Evolutionary conservation across 2,329 filamentous ascomycete species (phyloP).

Genomic region (Sarocladium brachiariae): DNA sequence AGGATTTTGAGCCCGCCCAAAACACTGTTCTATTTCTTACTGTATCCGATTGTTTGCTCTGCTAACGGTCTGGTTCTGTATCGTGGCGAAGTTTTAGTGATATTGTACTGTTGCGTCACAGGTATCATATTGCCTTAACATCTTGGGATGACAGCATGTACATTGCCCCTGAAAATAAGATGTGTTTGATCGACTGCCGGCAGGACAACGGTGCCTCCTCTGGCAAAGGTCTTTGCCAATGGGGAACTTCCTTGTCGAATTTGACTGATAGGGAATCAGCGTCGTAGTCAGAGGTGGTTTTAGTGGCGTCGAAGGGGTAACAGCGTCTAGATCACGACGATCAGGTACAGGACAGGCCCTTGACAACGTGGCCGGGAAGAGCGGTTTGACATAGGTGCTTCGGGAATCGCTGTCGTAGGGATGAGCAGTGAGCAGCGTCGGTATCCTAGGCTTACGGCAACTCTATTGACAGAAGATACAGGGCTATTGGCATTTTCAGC

Average conservation of each 20-base stretch:
- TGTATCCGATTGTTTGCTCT: too few species aligned
- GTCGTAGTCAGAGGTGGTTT: conserved; percentile 20
- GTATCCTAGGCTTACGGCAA: conserved; percentile 21
- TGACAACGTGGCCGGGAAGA: conserved; percentile 14
- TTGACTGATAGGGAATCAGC: conserved; percentile 20
- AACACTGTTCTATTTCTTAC: too few species aligned
- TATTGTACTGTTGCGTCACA: too few species aligned
- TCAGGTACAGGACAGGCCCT: conserved; percentile 17
- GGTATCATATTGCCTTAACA: too few species aligned
- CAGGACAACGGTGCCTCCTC: conserved; percentile 24
- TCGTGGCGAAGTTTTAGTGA: too few species aligned
- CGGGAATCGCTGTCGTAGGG: conserved; percentile 21
- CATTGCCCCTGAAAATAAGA: conserved; percentile 14
- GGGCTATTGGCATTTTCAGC: conserved; percentile 20
- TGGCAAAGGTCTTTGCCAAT: conserved; percentile 15
- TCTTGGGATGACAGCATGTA: conserved; percentile 18
- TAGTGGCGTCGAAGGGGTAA: conserved; percentile 14
- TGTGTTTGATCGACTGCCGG: conserved; percentile 16
- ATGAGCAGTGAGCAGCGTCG: conserved; percentile 23
- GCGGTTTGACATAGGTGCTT: conserved; percentile 17
- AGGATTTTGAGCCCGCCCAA: too few species aligned
- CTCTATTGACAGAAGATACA: conserved; percentile 16
- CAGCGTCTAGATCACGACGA: conserved; percentile 19
- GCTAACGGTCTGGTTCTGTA: too few species aligned
- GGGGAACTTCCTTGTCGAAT: conserved; percentile 17